phyloP scores from a whole-genome alignment of 495 filamentous ascomycete species.

The Penicillium mononematosum region DNA sequence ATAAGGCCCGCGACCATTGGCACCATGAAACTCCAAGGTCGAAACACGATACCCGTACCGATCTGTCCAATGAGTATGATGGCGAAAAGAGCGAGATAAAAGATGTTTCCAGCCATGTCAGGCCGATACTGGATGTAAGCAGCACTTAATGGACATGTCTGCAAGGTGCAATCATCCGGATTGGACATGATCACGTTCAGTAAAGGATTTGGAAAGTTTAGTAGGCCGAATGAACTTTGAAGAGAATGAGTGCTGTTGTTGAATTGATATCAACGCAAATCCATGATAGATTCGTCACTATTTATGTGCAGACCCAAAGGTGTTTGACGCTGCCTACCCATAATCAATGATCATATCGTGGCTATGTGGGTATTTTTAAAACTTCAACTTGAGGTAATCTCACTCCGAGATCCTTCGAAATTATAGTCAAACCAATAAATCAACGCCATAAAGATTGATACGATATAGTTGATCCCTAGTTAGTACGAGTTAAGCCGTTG shows the following conservation, averaged over 20 bases:
- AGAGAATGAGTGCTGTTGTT: background rate
- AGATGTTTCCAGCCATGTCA: slow-evolving; percentile 33
- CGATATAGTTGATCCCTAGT: slow-evolving; percentile 2
- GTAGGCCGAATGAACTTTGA: background rate
- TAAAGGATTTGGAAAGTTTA: background rate
- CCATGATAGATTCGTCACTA: background rate
- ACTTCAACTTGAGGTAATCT: background rate
- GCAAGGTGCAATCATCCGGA: slow-evolving; percentile 30
- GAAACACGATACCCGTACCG: slow-evolving; percentile 25
- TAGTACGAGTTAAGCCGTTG: slow-evolving; percentile 5
- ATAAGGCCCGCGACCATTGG: slow-evolving; percentile 28
- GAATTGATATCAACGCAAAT: background rate
- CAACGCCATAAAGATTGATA: background rate
- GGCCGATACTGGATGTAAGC: slow-evolving; percentile 40
- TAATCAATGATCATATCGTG: background rate
- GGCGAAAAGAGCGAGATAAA: slow-evolving; percentile 36
- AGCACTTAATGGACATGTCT: slow-evolving; percentile 32
- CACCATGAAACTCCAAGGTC: slow-evolving; percentile 33
- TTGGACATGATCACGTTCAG: background rate
- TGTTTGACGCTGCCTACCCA: background rate
- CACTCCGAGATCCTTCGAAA: slow-evolving; percentile 1
- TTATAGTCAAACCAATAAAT: slow-evolving; percentile 1
- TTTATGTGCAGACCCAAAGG: slow-evolving; percentile 3
- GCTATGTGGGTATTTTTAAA: slow-evolving; percentile 2
- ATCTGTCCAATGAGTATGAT: slow-evolving; percentile 33